phyloP scores from a whole-genome alignment of 768 basidiomycete genomes.

The Xerocomus potaroensis region DNA sequence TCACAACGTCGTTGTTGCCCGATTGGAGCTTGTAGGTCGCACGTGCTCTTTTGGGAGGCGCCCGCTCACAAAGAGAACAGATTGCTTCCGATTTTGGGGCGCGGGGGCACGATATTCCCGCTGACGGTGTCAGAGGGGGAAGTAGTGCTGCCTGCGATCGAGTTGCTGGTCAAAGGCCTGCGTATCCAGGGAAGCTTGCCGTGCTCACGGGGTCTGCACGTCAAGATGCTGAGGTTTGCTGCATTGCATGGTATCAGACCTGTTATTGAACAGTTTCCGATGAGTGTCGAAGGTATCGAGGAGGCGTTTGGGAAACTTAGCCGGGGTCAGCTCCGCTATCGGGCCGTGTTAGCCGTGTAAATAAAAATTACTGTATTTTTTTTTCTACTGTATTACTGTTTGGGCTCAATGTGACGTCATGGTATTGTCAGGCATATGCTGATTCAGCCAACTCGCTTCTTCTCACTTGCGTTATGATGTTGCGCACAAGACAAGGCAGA shows the following conservation, averaged over 20 bases:
- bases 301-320: slow-evolving; percentile 25
- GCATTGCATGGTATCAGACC: slow-evolving; percentile 28
- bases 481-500: no score
- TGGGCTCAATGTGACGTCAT: slow-evolving; percentile 15
- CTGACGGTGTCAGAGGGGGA: slow-evolving; percentile 23
- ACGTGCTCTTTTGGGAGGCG: neutral
- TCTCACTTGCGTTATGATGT: no score
- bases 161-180: slow-evolving; percentile 14
- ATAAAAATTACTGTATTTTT: no score
- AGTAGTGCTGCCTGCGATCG: slow-evolving; percentile 20
- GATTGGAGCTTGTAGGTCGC: slow-evolving; percentile 30
- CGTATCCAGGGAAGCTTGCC: slow-evolving; percentile 24
- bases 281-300: slow-evolving; percentile 29
- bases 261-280: slow-evolving; percentile 29
- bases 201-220: slow-evolving; percentile 26
- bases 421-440: no score
- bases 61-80: slow-evolving; percentile 5
- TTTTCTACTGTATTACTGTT: no score
- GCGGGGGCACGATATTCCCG: slow-evolving; percentile 22
- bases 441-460: no score
- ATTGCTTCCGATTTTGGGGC: slow-evolving; percentile 24
- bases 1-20: slow-evolving; percentile 28
- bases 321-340: slow-evolving; percentile 28
- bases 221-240: slow-evolving; percentile 34
- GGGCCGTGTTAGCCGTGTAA: slow-evolving; percentile 27